These are phyloP conservation scores for Chalciporus piperatus DNA, from an alignment of 768 basidiomycete genomes.

Conservation along the genomic window DNA sequence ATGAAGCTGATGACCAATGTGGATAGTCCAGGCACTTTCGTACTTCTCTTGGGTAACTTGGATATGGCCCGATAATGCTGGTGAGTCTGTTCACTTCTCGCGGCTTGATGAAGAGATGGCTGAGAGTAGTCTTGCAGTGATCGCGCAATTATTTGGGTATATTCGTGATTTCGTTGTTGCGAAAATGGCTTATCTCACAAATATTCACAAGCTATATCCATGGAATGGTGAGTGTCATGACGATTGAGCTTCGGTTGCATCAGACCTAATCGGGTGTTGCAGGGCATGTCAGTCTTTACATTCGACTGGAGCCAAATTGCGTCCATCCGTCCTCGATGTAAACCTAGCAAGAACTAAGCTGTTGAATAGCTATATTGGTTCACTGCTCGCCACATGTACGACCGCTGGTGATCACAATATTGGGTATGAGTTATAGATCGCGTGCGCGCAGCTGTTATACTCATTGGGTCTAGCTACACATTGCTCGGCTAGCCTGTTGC, in stretches of 20 bases:
- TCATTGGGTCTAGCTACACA: constrained; percentile 41
- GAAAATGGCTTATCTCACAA: neutral
- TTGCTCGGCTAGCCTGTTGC: constrained; percentile 77
- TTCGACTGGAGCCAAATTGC: constrained; percentile 79
- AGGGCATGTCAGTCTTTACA: constrained; percentile 70
- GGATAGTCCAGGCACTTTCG: constrained; percentile 43
- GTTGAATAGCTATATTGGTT: constrained; percentile 26
- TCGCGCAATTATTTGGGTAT: constrained; percentile 50
- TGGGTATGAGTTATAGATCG: constrained; percentile 36
- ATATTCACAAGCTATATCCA: constrained; percentile 32
- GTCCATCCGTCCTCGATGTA: constrained; percentile 18
- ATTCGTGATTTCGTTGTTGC: neutral
- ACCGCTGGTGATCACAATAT: too few species aligned
- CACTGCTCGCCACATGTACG: constrained; percentile 65
- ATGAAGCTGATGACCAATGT: constrained; percentile 22
- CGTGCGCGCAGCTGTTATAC: neutral
- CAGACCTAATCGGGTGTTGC: neutral
- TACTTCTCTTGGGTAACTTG: constrained; percentile 61
- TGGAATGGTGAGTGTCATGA: constrained; percentile 39
- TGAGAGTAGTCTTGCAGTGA: constrained; percentile 27
- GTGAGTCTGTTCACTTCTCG: constrained; percentile 30
- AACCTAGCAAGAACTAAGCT: neutral
- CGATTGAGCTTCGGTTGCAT: neutral
- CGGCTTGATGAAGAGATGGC: constrained; percentile 19
- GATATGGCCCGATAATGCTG: constrained; percentile 48